Evolutionary conservation across 2,329 filamentous ascomycete genomes (phyloP).

Genomic region (Aspergillus sp.): DNA sequence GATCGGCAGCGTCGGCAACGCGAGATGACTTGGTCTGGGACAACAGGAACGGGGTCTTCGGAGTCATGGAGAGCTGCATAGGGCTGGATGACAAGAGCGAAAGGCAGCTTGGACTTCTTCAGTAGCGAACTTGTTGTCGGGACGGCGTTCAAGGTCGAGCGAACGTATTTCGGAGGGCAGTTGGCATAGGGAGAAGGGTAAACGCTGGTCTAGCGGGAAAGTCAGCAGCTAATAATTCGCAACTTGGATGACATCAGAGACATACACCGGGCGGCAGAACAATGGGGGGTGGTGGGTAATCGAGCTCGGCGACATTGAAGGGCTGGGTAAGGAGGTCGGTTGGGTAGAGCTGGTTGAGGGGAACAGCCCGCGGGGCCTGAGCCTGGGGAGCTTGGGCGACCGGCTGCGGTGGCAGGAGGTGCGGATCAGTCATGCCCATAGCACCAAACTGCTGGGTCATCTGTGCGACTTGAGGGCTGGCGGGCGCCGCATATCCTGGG

Average conservation of each 20-base stretch:
- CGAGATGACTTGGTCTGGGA: constrained; percentile 96
- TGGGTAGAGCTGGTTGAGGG: constrained; percentile 85
- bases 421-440: constrained; percentile 67
- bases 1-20: constrained; percentile 92
- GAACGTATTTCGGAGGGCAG: constrained; percentile 89
- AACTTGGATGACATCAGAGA: constrained; percentile 24
- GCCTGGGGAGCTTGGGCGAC: constrained; percentile 44
- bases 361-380: constrained; percentile 52
- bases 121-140: constrained; percentile 89
- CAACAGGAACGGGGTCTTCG: constrained; percentile 86
- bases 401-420: constrained; percentile 46
- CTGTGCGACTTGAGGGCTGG: constrained; percentile 62
- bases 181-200: constrained; percentile 90
- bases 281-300: constrained; percentile 86
- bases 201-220: constrained; percentile 68
- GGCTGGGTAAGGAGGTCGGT: constrained; percentile 90
- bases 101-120: constrained; percentile 95
- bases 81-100: constrained; percentile 93
- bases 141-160: constrained; percentile 91
- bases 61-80: constrained; percentile 91
- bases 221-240: constrained; percentile 41
- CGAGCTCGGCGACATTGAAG: constrained; percentile 90
- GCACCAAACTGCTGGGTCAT: constrained; percentile 81
- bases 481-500: constrained; percentile 63
- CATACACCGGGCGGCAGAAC: constrained; percentile 88